Percentiles rank a stretch among this genome's conserved stretches.
Evolutionary conservation across 768 basidiomycete genomes (phyloP).

Genomic region (Dendrothele bispora): DNA sequence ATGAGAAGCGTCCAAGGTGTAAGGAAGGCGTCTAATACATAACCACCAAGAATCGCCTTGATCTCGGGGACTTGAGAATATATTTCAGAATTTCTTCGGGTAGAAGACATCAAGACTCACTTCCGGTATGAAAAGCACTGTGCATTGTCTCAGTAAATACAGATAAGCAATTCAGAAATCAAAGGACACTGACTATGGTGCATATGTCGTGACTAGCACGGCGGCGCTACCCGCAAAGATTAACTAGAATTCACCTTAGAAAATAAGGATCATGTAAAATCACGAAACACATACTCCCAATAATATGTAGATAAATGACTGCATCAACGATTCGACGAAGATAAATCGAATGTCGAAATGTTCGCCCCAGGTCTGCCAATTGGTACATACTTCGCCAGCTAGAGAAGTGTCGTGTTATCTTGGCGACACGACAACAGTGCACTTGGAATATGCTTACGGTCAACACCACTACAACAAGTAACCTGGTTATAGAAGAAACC

Average conservation of each 20-base stretch:
- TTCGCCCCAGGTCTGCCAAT: slow-evolving; percentile 72
- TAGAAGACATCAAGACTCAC: too few species aligned
- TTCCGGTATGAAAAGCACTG: slow-evolving; percentile 80
- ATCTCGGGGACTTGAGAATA: slow-evolving; percentile 71
- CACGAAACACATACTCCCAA: slow-evolving; percentile 50
- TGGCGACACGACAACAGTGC: background rate
- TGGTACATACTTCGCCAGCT: slow-evolving; percentile 68
- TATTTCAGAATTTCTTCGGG: too few species aligned
- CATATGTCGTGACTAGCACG: slow-evolving; percentile 60
- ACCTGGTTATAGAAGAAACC: slow-evolving; percentile 75
- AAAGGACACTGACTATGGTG: slow-evolving; percentile 61
- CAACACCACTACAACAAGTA: slow-evolving; percentile 67
- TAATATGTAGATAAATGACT: slow-evolving; percentile 62
- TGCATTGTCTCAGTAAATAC: background rate
- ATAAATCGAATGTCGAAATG: slow-evolving; percentile 53
- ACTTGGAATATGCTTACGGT: slow-evolving; percentile 41
- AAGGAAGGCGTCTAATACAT: slow-evolving; percentile 86
- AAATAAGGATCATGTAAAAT: too few species aligned
- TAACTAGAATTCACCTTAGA: too few species aligned
- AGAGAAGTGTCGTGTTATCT: background rate
- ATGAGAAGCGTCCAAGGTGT: slow-evolving; percentile 84
- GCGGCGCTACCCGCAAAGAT: slow-evolving; percentile 65
- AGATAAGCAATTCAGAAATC: too few species aligned
- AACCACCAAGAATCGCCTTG: slow-evolving; percentile 83
- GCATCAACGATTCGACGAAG: slow-evolving; percentile 61